A percentile compares a stretch with the other conserved stretches of the same genome.
phyloP scores from a whole-genome alignment of 2,329 filamentous ascomycete genomes.

The Chaetomiaceae sp. region DNA sequence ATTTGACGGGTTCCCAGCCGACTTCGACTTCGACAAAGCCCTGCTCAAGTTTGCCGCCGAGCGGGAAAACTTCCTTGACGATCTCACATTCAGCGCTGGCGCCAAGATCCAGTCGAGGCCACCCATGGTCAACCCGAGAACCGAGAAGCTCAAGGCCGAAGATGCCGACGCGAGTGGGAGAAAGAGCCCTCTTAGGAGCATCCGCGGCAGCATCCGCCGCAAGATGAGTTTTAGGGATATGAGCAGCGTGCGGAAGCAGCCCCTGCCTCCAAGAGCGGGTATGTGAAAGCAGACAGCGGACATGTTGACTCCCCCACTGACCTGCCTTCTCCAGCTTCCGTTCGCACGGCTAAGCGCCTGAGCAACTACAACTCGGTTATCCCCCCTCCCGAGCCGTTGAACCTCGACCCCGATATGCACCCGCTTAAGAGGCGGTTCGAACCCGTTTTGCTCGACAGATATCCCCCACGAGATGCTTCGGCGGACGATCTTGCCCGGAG shows the following conservation, averaged over 20 bases:
- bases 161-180: constrained; percentile 54
- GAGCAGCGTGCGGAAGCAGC: constrained; percentile 88
- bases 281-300: constrained; percentile 27
- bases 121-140: constrained; percentile 71
- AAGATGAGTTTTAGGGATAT: constrained; percentile 92
- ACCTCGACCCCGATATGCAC: constrained; percentile 89
- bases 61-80: constrained; percentile 86
- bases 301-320: constrained; percentile 8
- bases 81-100: constrained; percentile 83
- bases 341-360: constrained; percentile 78
- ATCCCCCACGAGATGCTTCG: constrained; percentile 75
- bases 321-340: constrained; percentile 42
- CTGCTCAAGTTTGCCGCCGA: constrained; percentile 94
- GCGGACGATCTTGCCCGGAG: constrained; percentile 79
- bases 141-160: constrained; percentile 76
- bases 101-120: constrained; percentile 67
- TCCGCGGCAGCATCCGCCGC: constrained; percentile 81
- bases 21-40: constrained; percentile 91
- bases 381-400: constrained; percentile 84
- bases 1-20: constrained; percentile 42
- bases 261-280: constrained; percentile 70
- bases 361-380: constrained; percentile 99
- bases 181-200: constrained; percentile 53
- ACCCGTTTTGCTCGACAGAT: constrained; percentile 90
- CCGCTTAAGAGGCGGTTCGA: constrained; percentile 91